Evolutionary conservation across 352 stramenopile genomes (phyloP).

Genomic region (Pythium coloratum): DNA sequence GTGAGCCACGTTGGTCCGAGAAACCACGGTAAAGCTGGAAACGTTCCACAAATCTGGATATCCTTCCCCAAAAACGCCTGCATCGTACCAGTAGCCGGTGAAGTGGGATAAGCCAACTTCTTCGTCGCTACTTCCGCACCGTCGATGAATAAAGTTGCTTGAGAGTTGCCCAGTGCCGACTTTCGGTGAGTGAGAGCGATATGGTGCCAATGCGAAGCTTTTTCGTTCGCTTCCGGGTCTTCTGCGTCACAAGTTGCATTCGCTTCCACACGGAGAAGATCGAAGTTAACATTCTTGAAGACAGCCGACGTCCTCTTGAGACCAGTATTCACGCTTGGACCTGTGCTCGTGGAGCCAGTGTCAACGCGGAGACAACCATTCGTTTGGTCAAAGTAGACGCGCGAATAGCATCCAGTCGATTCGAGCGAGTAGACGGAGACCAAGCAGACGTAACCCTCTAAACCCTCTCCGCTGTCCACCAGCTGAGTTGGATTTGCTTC

Average conservation of each 20-base stretch:
- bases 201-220: constrained; percentile 68
- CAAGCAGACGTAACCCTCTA: constrained; percentile 64
- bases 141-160: constrained; percentile 76
- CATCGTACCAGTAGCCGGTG: constrained; percentile 40
- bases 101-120: constrained; percentile 68
- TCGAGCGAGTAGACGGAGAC: constrained; percentile 77
- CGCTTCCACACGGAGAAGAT: constrained; percentile 14
- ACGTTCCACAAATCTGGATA: constrained; percentile 63
- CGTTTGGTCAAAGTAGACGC: constrained; percentile 72
- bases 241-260: constrained; percentile 6
- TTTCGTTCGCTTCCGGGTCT: constrained; percentile 8
- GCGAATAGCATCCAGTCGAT: constrained; percentile 56
- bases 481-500: neutral
- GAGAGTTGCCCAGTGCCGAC: constrained; percentile 64
- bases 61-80: constrained; percentile 78
- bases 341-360: constrained; percentile 49
- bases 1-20: constrained; percentile 65
- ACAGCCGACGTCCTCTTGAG: constrained; percentile 50
- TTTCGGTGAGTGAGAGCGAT: constrained; percentile 73
- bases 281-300: constrained; percentile 68
- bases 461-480: constrained; percentile 8
- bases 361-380: constrained; percentile 69
- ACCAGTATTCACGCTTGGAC: constrained; percentile 56
- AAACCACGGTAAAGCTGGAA: constrained; percentile 65
- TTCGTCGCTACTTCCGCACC: constrained; percentile 70